A percentile compares a stretch with the other conserved stretches of the same genome.
These are phyloP conservation scores for Beauveria bassiana DNA, from an alignment of 2,329 filamentous ascomycete species.

Conservation along the genomic window DNA sequence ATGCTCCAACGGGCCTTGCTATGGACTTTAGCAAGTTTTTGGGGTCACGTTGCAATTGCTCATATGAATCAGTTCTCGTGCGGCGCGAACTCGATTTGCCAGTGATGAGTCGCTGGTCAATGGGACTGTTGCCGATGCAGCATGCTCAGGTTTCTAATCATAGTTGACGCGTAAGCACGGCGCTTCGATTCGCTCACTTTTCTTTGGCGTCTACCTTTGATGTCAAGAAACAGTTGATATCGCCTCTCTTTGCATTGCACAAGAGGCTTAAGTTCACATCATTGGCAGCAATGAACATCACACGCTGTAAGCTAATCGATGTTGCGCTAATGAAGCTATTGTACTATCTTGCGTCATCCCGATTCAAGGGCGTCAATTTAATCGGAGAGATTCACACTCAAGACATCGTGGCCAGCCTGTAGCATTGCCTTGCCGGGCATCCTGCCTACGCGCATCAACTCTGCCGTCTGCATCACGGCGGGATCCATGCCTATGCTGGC, in stretches of 20 bases:
- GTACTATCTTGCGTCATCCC: neutral
- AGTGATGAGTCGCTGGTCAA: neutral
- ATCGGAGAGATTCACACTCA: slow-evolving; percentile 33
- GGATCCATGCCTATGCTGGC: slow-evolving; percentile 89
- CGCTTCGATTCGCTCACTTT: neutral
- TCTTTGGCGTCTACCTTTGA: neutral
- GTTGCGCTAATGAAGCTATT: neutral
- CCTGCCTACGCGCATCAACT: slow-evolving; percentile 73
- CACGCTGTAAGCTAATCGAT: neutral
- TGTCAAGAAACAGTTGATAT: neutral
- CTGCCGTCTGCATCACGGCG: slow-evolving; percentile 70
- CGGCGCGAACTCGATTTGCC: neutral
- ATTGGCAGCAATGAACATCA: too few species aligned
- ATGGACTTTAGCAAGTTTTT: too few species aligned
- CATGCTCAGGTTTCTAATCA: slow-evolving; percentile 38
- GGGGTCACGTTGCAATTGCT: too few species aligned
- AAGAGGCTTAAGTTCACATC: slow-evolving; percentile 22
- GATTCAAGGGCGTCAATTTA: neutral
- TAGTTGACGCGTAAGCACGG: neutral
- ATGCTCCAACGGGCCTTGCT: too few species aligned
- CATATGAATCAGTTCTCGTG: neutral
- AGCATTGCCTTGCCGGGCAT: slow-evolving; percentile 81
- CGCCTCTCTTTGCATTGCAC: neutral
- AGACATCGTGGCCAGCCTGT: slow-evolving; percentile 49
- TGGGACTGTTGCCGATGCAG: neutral